These are phyloP conservation scores for Lophium mytilinum DNA, from an alignment of 495 filamentous ascomycete species.

Conservation along the genomic window DNA sequence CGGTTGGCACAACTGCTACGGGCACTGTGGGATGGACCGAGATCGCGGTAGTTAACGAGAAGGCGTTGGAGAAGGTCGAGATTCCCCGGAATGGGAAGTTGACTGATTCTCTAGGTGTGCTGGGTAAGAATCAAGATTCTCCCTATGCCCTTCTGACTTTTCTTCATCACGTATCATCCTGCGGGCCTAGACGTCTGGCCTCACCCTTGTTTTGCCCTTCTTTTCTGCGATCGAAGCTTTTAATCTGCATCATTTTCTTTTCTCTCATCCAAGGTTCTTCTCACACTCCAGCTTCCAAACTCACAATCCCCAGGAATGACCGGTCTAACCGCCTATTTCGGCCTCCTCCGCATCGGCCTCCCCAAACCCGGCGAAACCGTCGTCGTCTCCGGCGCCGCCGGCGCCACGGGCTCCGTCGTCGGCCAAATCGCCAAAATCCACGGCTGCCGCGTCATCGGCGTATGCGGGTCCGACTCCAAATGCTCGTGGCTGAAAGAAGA, in stretches of 20 bases:
- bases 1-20: constrained; percentile 45
- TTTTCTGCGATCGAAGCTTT: no score
- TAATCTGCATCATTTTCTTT: no score
- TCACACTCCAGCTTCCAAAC: no score
- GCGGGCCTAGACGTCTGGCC: no score
- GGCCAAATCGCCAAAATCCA: constrained; percentile 62
- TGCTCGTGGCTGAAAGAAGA: constrained; percentile 27
- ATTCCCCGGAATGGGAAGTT: constrained; percentile 41
- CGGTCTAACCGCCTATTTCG: constrained; percentile 61
- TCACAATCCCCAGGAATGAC: constrained; percentile 32
- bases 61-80: constrained; percentile 38
- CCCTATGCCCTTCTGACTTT: no score
- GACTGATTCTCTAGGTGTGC: constrained; percentile 54
- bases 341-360: constrained; percentile 50
- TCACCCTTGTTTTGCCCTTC: no score
- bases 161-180: no score
- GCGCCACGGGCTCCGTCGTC: constrained; percentile 59
- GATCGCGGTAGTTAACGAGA: constrained; percentile 44
- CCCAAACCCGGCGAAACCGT: constrained; percentile 54
- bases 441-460: constrained; percentile 48
- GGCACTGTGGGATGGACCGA: constrained; percentile 55
- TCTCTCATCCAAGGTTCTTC: constrained; percentile 13
- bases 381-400: constrained; percentile 61
- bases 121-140: constrained; percentile 27
- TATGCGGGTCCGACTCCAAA: constrained; percentile 42